Base-by-base conservation (phyloP, 2,329 filamentous ascomycete genomes). In the Trichoderma harzianum region DNA sequence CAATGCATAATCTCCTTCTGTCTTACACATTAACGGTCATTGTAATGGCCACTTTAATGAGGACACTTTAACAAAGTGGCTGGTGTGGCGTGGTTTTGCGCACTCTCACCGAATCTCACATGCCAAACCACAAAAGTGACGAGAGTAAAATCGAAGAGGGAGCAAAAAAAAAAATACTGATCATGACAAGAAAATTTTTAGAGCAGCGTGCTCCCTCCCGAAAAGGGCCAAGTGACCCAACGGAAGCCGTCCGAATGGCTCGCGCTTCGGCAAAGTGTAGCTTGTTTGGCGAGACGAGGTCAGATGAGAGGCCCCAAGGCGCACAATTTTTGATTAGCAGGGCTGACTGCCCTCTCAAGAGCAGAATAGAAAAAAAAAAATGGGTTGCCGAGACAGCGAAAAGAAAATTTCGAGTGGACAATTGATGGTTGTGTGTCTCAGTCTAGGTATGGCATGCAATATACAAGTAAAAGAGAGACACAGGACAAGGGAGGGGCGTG, bases 241-340 rank as follows among this genome's bases (percentile, higher is more conserved):
- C 28, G 66, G 66, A 69, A 69, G 16, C 39, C 36, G 55, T 62
- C 66, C 66, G 66, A 69, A 69, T 69, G 66, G 66, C 66, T 61
- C 57, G 66, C 66, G 66, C 57, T 53, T 69, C 66, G 66, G 65
- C 64, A 69, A 69, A 60, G 21, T 21, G 18, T 55, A 69, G 64
- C 55, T 61, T 61, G 28, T 55, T 36, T 24, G 30, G 53, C 43
- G 21, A 66, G 57, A 53, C 39, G 34, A 24, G 62, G 66, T 69
- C 66, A 69, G 26, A 51, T 69, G 66, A 62, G 39, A 51, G 64
- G 30, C 28, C 55, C 39, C 66, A 62, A 69, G 66, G 66, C 57
- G 39, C 66, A 69, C 66, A 69, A 61, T 26, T 28, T 34, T 69
- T 21, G 26, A 57, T 14, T 16, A 26, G 39, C 66, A 69, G 66